These are phyloP conservation scores for Kodamaea sp. DNA, from an alignment of 1,139 yeast species.

Conservation along the genomic window DNA sequence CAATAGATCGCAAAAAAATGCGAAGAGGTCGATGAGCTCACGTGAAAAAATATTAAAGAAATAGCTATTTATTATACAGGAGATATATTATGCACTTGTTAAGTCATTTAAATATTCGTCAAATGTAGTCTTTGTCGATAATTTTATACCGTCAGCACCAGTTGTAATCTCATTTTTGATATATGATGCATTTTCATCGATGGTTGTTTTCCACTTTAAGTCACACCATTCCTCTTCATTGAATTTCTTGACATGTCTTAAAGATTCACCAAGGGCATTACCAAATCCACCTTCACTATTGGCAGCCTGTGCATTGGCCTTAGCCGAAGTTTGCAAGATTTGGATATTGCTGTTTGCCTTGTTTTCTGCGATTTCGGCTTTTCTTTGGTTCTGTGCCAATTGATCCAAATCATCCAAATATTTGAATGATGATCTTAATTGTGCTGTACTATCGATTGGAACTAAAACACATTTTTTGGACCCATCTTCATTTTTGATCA, in stretches of 20 bases:
- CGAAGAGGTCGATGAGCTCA: too few relatives aligned
- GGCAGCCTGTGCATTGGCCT: conserved; percentile 55
- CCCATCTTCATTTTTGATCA: conserved; percentile 21
- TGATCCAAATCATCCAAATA: conserved; percentile 60
- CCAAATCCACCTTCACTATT: conserved; percentile 75
- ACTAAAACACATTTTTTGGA: conserved; percentile 51
- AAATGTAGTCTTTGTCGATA: conserved; percentile 28
- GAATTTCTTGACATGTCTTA: conserved; percentile 65
- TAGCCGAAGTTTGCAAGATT: conserved; percentile 42
- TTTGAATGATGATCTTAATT: conserved; percentile 75
- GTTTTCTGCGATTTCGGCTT: conserved; percentile 25
- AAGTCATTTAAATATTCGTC: conserved; percentile 25
- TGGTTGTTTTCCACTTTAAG: conserved; percentile 46
- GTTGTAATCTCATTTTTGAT: conserved; percentile 25
- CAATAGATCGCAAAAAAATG: too few relatives aligned
- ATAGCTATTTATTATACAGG: conserved; percentile 2
- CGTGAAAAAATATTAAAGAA: neutral
- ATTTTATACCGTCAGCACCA: conserved; percentile 21
- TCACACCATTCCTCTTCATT: conserved; percentile 66
- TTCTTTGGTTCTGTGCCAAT: conserved; percentile 23
- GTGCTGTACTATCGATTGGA: conserved; percentile 68
- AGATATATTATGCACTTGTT: conserved; percentile 5
- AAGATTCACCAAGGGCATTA: conserved; percentile 70
- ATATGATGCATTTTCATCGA: conserved; percentile 32
- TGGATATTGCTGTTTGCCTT: conserved; percentile 40